Conservation (phyloP, 768 basidiomycete species). For the Trametes coccinea region DNA sequence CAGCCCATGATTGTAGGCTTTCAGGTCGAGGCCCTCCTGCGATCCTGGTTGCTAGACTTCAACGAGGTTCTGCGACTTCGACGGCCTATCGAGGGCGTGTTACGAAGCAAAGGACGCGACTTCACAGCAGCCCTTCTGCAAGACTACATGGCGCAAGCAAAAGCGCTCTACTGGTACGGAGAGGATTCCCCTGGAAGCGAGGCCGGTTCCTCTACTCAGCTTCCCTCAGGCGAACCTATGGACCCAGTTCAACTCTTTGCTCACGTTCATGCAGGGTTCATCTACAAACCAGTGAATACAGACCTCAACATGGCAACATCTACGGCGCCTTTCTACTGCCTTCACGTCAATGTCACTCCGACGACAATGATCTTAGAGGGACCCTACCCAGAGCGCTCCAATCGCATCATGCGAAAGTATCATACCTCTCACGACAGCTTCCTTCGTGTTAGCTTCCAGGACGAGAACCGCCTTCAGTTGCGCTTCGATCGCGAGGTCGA, state of each 20-base stretch:
- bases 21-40: constrained; percentile 50
- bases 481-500: constrained; percentile 60
- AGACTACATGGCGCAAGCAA: constrained; percentile 35
- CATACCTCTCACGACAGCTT: constrained; percentile 51
- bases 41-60: constrained; percentile 46
- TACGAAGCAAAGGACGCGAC: constrained; percentile 32
- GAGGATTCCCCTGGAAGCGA: constrained; percentile 12
- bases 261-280: constrained; percentile 17
- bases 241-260: constrained; percentile 20
- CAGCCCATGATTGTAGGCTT: constrained; percentile 58
- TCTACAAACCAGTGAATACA: constrained; percentile 14
- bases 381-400: constrained; percentile 59
- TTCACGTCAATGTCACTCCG: constrained; percentile 54
- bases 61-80: constrained; percentile 50
- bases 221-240: too few species aligned
- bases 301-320: constrained; percentile 3
- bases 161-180: constrained; percentile 24
- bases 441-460: constrained; percentile 61
- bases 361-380: constrained; percentile 54
- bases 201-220: too few species aligned
- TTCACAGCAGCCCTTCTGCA: constrained; percentile 45
- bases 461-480: constrained; percentile 55
- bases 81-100: constrained; percentile 35
- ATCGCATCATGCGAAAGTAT: constrained; percentile 60
- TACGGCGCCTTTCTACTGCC: constrained; percentile 43